Evolutionary conservation across 2,329 filamentous ascomycete genomes (phyloP).

Genomic region (Trichocomaceae sp.): DNA sequence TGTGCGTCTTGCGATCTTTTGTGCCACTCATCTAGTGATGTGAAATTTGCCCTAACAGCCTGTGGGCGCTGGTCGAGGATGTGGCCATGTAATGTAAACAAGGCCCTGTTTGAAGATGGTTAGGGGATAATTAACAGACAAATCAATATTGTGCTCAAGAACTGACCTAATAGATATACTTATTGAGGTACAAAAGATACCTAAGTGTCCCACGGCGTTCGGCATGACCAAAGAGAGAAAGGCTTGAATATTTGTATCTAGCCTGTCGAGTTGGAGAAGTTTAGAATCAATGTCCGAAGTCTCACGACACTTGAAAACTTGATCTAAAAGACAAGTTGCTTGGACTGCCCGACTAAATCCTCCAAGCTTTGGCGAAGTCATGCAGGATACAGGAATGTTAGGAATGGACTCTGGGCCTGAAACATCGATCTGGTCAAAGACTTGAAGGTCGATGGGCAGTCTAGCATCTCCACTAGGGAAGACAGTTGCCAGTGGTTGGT

Average conservation of each 20-base stretch:
- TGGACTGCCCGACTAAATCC: constrained; percentile 1
- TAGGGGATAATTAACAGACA: not conserved
- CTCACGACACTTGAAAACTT: not conserved
- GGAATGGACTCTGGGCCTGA: not conserved
- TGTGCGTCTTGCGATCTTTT: not conserved
- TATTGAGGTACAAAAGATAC: not conserved
- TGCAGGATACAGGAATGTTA: not conserved
- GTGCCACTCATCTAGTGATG: not conserved
- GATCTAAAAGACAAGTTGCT: not conserved
- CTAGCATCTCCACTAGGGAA: not conserved
- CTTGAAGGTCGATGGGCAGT: not conserved
- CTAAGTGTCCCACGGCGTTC: not conserved
- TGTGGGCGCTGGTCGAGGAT: not conserved
- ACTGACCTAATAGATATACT: not conserved
- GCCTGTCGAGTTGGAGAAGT: not conserved
- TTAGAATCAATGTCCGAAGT: not conserved
- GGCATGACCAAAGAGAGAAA: not conserved
- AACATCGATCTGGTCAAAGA: not conserved
- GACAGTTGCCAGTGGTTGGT: not conserved
- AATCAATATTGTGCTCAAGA: not conserved
- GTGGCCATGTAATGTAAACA: not conserved
- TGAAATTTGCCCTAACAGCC: not conserved
- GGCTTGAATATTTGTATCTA: not conserved
- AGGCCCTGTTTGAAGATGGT: not conserved
- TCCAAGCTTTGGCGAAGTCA: not conserved